Conservation (phyloP, 2,329 filamentous ascomycete genomes). For the Hypoxylon sp. region DNA sequence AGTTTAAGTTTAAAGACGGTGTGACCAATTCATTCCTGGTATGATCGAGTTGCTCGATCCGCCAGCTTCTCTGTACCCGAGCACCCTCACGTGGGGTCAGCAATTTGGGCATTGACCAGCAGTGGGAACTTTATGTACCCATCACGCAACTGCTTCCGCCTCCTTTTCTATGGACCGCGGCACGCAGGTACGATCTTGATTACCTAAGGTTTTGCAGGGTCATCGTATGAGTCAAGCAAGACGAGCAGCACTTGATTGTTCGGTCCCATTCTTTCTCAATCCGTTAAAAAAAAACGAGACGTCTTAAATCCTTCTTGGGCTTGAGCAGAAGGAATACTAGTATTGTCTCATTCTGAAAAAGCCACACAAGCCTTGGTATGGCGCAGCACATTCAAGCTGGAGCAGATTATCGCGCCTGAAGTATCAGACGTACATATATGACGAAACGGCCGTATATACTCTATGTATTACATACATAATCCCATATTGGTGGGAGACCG, state of each 20-base stretch:
- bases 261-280: background rate
- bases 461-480: constrained; percentile 1
- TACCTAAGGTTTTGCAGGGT: constrained; percentile 29
- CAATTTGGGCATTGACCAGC: constrained; percentile 19
- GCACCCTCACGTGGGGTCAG: constrained; percentile 26
- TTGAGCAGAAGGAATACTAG: constrained; percentile 35
- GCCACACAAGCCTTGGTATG: constrained; percentile 21
- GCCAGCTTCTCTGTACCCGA: constrained; percentile 30
- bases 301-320: constrained; percentile 8
- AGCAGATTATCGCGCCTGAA: constrained; percentile 28
- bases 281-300: constrained; percentile 3
- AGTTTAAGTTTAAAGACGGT: constrained; percentile 34
- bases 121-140: constrained; percentile 18
- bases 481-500: constrained; percentile 26
- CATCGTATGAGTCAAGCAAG: constrained; percentile 24
- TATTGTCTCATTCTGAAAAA: constrained; percentile 29
- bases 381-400: constrained; percentile 27
- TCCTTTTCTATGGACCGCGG: constrained; percentile 31
- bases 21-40: constrained; percentile 38
- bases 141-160: constrained; percentile 33
- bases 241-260: background rate
- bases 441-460: constrained; percentile 33
- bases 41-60: constrained; percentile 28
- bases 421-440: constrained; percentile 25
- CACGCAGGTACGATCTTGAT: constrained; percentile 42